Evolutionary conservation across 2,329 filamentous ascomycete species (phyloP), one percentile per base, ranked within the genome.

Genomic region (Verticillium isaacii): DNA sequence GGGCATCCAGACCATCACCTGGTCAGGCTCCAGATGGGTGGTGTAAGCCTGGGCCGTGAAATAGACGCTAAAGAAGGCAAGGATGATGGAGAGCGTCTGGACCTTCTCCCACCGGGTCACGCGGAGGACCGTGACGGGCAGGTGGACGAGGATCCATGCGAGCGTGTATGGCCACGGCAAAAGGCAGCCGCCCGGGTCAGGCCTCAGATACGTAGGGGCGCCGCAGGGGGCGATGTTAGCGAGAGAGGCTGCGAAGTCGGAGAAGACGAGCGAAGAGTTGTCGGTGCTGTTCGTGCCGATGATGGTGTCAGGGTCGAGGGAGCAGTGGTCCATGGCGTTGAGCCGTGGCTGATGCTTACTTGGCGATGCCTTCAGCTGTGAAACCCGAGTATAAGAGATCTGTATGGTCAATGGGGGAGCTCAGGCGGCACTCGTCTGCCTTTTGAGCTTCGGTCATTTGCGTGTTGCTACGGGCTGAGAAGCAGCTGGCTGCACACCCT

Each of bases 151-250:
- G 2, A 65, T 57, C 65, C 61, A 65, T 5, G 62, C 65, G 9
- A 65, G 60, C 5, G 65, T 57, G 57, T 65, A 66, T 5, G 65
- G 65, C 65, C 65, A 66, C 1, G 65, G 65, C 5, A 66, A 37
- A 57, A 66, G 64, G 37, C 60, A 61, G n/a, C 63, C 63, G 6
- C 63, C 65, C 2, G 61, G 45, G 19, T 64, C 60, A 3, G 65
- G 63, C 6, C 65, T 57, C 23, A 66, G 37, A 41, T 63, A 56
- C 55, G 55, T 56, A n/a, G 55, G 55, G 7, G 29, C 55, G 34
- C 55, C 55, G 25, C 55, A 56, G 9, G 55, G 55, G 15, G 32
- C 55, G 14, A 56, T 56, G 55, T 56, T 56, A 17, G 55, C 55
- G 25, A 32, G 55, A 12, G 55, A 56, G 55, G 15, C n/a, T 17